phyloP scores from a whole-genome alignment of 225 moss, liverwort and hornwort genomes.

The Neckera pumila region DNA sequence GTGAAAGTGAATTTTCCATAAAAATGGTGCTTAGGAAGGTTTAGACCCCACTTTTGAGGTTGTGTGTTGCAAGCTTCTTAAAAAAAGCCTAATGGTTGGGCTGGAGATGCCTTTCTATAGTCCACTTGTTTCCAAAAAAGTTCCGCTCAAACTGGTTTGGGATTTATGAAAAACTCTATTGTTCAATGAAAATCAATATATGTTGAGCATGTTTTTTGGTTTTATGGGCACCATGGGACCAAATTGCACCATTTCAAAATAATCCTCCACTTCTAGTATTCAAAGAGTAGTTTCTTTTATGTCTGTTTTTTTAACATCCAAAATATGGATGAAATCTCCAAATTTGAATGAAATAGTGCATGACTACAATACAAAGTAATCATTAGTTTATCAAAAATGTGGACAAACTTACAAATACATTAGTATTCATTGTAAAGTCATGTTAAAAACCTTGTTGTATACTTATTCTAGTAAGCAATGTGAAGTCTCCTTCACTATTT shows the following conservation, averaged over 20 bases:
- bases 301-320: background rate
- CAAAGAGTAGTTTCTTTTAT: too few species aligned
- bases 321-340: background rate
- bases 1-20: too few species aligned
- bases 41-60: too few species aligned
- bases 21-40: too few species aligned
- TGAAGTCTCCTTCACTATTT: background rate
- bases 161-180: too few species aligned
- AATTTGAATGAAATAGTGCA: background rate
- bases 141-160: too few species aligned
- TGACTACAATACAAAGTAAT: background rate
- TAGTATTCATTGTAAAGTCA: too few species aligned
- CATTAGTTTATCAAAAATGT: background rate
- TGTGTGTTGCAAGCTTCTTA: too few species aligned
- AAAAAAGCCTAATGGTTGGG: too few species aligned
- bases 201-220: background rate
- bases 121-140: too few species aligned
- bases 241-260: background rate
- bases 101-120: too few species aligned
- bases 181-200: background rate
- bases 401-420: background rate
- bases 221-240: background rate
- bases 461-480: background rate
- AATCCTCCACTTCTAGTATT: background rate
- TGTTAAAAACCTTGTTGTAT: background rate